Base-by-base conservation (phyloP, 148 eudicot species). In the Spergularia bocconei region DNA sequence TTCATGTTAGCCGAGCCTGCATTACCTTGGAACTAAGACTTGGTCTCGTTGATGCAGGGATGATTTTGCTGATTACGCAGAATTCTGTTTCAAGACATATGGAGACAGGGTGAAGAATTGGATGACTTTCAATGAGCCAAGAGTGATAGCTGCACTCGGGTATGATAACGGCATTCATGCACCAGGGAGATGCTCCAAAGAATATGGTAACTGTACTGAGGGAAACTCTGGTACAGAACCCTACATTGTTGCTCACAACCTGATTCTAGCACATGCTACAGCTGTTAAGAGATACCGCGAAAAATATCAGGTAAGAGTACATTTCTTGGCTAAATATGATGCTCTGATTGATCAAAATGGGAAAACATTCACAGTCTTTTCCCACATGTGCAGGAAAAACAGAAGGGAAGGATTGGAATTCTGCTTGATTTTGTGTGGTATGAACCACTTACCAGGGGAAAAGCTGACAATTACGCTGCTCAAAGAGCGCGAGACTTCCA, bases 401-500 rank as follows among this genome's bases (percentile, higher is more conserved):
- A 95, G 36, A 89, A 88, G 79, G 99, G 99, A 13, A 84, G 84
- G 69, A 87, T 95, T 69, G 98, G 99, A n/a, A 95, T 92, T 73
- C 81, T 92, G 20, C 80, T 95, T 67, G 97, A 95, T 77, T 92
- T 92, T 79, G 90, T 88, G 33, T 95, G 99, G 99, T 95, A 92
- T 67, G 98, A 95, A 71, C 97, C 99, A 71, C 90, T 87, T 39
- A 95, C 97, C 1, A 85, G 85, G 57, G 82, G 87, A 56, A 88
- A 85, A 73, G 84, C 81, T 2, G 99, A 95, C 79, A 86, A 84
- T 44, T 78, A 73, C 67, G 99, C 99, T 17, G 97, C 99, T 79
- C 99, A 95, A 81, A 89, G 99, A 81, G 97, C 99, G 11, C 88
- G 96, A 41, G 99, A 95, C 80, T 95, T 95, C 72, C 98, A 92